phyloP scores from a whole-genome alignment of 345 rosid genomes.

The Hibiscus trionum region DNA sequence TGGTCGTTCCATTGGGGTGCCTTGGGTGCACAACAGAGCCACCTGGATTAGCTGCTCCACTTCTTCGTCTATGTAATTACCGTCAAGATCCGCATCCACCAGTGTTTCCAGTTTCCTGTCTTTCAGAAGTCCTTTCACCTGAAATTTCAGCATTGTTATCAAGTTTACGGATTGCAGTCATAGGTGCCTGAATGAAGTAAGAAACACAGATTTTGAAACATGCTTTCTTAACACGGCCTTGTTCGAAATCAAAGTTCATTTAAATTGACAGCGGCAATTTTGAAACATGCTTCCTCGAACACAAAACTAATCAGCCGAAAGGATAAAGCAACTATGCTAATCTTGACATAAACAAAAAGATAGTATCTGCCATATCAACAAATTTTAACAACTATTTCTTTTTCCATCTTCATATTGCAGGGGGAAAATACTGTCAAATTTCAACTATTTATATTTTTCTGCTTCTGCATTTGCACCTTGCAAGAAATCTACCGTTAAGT shows the following conservation, averaged over 20 bases:
- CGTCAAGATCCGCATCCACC: conserved; percentile 57
- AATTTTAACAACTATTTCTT: not conserved
- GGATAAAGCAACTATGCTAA: not conserved
- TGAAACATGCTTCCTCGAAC: not conserved
- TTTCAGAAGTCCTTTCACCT: conserved; percentile 89
- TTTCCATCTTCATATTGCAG: not conserved
- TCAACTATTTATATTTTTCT: not conserved
- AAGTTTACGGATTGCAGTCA: not conserved
- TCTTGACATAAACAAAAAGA: not conserved
- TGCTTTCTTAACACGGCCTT: not conserved
- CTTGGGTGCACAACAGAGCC: conserved; percentile 78
- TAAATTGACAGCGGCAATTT: not conserved
- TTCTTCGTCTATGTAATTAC: conserved; percentile 50
- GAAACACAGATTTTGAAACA: not conserved
- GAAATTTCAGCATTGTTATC: conserved; percentile 8
- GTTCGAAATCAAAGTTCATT: not conserved
- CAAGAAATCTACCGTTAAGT: not conserved
- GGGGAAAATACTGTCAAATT: not conserved
- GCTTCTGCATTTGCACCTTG: not conserved
- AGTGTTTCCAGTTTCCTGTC: conserved; percentile 66
- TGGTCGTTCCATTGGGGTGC: conserved; percentile 68
- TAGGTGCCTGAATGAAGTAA: not conserved
- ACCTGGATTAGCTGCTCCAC: conserved; percentile 79
- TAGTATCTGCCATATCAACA: not conserved
- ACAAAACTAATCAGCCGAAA: not conserved